A percentile compares a stretch with the other conserved stretches of the same genome.
phyloP scores from a whole-genome alignment of 768 basidiomycete species.

The Obba rivulosa region DNA sequence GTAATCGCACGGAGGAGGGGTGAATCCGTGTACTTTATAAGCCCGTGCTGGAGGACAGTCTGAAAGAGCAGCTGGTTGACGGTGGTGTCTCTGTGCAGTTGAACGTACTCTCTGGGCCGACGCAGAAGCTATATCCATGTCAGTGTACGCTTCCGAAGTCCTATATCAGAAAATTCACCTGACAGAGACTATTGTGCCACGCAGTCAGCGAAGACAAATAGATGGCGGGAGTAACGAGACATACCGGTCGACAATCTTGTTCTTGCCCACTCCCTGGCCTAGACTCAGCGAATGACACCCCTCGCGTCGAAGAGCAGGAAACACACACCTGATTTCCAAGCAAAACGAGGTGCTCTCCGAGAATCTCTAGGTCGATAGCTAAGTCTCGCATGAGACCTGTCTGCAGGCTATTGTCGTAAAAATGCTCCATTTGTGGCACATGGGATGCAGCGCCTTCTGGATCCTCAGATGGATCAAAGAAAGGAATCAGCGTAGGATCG shows the following conservation, averaged over 20 bases:
- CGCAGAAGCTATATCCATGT: constrained; percentile 41
- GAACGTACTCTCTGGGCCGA: constrained; percentile 63
- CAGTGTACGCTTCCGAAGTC: neutral
- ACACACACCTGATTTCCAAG: constrained; percentile 57
- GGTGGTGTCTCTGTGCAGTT: constrained; percentile 66
- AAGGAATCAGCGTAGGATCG: constrained; percentile 35
- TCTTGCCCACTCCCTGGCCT: constrained; percentile 60
- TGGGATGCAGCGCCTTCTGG: constrained; percentile 49
- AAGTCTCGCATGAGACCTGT: constrained; percentile 63
- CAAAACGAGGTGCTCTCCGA: constrained; percentile 60
- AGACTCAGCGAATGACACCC: neutral
- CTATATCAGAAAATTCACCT: constrained; percentile 32
- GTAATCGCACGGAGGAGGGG: constrained; percentile 60
- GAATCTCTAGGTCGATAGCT: constrained; percentile 54
- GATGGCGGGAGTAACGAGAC: constrained; percentile 6
- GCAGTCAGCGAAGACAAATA: neutral
- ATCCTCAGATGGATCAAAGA: constrained; percentile 46
- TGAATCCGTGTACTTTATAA: constrained; percentile 58
- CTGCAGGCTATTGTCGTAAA: constrained; percentile 66
- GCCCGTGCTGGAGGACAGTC: constrained; percentile 51
- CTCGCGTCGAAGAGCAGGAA: neutral
- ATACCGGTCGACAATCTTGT: constrained; percentile 61
- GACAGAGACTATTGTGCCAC: constrained; percentile 38
- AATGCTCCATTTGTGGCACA: constrained; percentile 65
- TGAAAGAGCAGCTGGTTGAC: constrained; percentile 70